Conservation (phyloP, 2,329 filamentous ascomycete species). For the Ascochyta clinopodiicola region DNA sequence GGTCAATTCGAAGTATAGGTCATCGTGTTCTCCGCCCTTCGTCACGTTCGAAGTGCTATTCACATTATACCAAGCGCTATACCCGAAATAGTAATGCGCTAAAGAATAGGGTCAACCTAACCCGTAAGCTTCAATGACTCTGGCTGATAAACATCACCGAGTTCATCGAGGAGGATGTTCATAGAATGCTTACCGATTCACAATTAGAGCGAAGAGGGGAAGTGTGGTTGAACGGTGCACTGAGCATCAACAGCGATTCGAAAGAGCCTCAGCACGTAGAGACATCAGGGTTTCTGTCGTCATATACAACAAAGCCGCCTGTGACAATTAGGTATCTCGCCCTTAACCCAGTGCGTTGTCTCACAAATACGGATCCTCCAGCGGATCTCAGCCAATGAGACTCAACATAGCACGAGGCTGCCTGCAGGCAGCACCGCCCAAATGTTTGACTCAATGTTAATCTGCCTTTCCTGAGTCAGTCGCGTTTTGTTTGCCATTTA, state of each 20-base stretch:
- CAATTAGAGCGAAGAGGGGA: too few relatives aligned
- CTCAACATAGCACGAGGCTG: slow-evolving; percentile 25
- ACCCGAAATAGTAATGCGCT: neutral
- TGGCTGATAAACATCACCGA: neutral
- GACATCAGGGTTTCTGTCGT: neutral
- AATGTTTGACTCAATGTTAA: slow-evolving; percentile 28
- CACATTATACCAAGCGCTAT: neutral
- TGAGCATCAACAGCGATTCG: neutral
- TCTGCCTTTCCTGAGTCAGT: slow-evolving; percentile 27
- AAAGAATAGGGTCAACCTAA: neutral
- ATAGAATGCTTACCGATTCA: neutral
- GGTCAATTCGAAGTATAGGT: neutral
- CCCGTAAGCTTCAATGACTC: neutral
- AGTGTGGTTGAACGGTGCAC: neutral
- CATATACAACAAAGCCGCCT: neutral
- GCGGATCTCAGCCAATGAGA: slow-evolving; percentile 26
- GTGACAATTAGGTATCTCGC: neutral
- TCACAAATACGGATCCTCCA: slow-evolving; percentile 3
- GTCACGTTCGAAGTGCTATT: neutral
- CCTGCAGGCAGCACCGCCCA: slow-evolving; percentile 38
- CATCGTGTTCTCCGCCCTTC: neutral
- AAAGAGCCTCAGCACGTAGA: neutral
- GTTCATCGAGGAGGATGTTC: neutral
- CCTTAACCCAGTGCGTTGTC: neutral
- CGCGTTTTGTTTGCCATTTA: slow-evolving; percentile 5